Evolutionary conservation across 2,329 filamentous ascomycete species (phyloP).

Genomic region (Calonectria pteridis): DNA sequence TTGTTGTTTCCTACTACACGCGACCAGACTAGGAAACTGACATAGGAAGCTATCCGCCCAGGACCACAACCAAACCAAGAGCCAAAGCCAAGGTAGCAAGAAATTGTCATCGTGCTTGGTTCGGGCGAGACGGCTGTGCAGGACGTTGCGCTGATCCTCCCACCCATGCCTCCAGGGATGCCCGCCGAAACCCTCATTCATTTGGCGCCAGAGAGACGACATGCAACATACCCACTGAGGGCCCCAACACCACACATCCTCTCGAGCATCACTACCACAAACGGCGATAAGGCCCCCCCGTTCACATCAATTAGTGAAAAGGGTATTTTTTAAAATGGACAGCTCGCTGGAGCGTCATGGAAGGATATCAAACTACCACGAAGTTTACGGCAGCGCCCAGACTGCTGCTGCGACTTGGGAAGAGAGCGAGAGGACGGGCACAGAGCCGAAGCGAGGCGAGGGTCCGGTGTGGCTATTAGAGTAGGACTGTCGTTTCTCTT

Average conservation of each 20-base stretch:
- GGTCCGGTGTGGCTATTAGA: not conserved
- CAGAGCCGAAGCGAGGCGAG: not conserved
- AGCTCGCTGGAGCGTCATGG: not conserved
- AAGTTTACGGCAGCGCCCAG: not conserved
- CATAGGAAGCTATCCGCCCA: not conserved
- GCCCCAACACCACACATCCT: constrained; percentile 12
- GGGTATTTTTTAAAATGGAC: constrained; percentile 3
- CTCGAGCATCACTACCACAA: constrained; percentile 15
- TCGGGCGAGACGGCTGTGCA: constrained; percentile 16
- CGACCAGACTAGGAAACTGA: not conserved
- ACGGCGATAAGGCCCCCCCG: constrained; percentile 5
- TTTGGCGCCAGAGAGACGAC: constrained; percentile 8
- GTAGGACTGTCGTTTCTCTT: not conserved
- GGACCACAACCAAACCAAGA: not conserved
- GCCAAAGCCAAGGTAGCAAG: constrained; percentile 5
- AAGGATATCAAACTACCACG: not conserved
- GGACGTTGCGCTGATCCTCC: constrained; percentile 19
- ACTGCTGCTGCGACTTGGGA: not conserved
- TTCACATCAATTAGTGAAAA: not conserved
- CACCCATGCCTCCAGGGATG: constrained; percentile 12
- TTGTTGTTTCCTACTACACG: not conserved
- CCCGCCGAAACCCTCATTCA: constrained; percentile 14
- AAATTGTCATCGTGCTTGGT: not conserved
- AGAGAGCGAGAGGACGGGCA: not conserved
- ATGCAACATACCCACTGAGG: constrained; percentile 14